Base-by-base conservation (phyloP, 768 basidiomycete species). In the Hirschioporus abietinus region DNA sequence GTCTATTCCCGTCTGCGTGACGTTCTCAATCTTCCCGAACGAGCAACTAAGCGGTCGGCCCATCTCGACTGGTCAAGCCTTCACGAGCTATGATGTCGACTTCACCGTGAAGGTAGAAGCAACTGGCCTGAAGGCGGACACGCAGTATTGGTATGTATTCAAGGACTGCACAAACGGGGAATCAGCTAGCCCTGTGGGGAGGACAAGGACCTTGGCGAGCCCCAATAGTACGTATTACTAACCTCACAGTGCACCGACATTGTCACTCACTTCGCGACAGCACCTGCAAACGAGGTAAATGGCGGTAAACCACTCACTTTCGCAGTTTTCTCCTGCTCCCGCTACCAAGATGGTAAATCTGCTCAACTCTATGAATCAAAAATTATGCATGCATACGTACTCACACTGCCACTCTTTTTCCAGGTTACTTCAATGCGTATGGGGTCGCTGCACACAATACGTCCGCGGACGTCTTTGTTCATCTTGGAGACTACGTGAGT, bases 391-490 rank as follows among this genome's bases (percentile, higher is more conserved):
- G 12, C 42, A n/a, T 52, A 15, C 42, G 42, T 52, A 52, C 23
- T 10, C 17, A 9, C 17, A 20, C 23, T 26, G 24, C 62, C 6
- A 58, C 7, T 60, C 57, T 34, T 26, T 25, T 9, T 36, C 59
- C 69, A 83, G 85, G 85, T 1, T 85, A 81, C 75, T 88, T 87
- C 77, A 86, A 86, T 73, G 85, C 85, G 9, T 88, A 87, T 70
- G 84, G 83, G 5, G 78, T 81, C 63, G 84, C 84, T 7, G 82
- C 84, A n/a, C 81, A 80, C 66, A 83, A 84, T 67, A 82, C 82
- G 12, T 77, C 78, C 12, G 79, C 84, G 1, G 84, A 87, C 66
- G 74, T 85, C 36, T 86, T 84, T 66, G 72, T 87, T 12, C 86
- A 87, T 69, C 78, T 87, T 23, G 86, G 86, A 6, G 85, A 87